Base-by-base conservation (phyloP, 202 grass and related monocot species). In the Digitaria exilis region DNA sequence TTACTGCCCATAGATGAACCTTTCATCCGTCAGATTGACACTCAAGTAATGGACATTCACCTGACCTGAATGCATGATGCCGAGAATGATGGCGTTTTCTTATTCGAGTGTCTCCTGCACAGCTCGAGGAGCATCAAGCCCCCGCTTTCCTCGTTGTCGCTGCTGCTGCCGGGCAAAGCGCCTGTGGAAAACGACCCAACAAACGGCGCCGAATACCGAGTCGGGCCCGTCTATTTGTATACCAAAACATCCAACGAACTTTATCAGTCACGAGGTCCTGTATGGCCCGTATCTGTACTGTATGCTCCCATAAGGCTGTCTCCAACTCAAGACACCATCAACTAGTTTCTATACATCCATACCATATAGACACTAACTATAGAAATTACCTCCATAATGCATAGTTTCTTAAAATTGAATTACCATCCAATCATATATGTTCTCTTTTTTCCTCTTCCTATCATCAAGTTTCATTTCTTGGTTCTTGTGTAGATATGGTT, bases 231-330 rank as follows among this genome's bases (percentile, higher is more conserved):
- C 69, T 45, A 72, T 54, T 59, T 67, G 18, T 62, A 52, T 49
- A 42, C 22, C 22, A 85, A 65, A 85, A 56, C 65, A 78, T 65
- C 52, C 81, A 76, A 55, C 49, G 19, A 84, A 63, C 76, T 88
- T 89, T 89, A 52, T 32, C 82, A 51, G 42, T 50, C 59, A 84
- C 28, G 48, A 71, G 80, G 46, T 19, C 48, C 16, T 50, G 48
- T 19, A 50, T 50, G n/a, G n/a, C n/a, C n/a, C n/a, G n/a, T n/a
- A n/a, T n/a, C n/a, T n/a, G n/a, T n/a, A n/a, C n/a, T n/a, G n/a
- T n/a, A n/a, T n/a, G 25, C 21, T 30, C 32, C n/a, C n/a, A n/a
- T n/a, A n/a, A n/a, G n/a, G n/a, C n/a, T n/a, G n/a, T n/a, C n/a
- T n/a, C n/a, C n/a, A n/a, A n/a, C n/a, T n/a, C n/a, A n/a, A n/a